Conservation (phyloP, 176 grass and related monocot species). For the Aegilops bicornis region DNA sequence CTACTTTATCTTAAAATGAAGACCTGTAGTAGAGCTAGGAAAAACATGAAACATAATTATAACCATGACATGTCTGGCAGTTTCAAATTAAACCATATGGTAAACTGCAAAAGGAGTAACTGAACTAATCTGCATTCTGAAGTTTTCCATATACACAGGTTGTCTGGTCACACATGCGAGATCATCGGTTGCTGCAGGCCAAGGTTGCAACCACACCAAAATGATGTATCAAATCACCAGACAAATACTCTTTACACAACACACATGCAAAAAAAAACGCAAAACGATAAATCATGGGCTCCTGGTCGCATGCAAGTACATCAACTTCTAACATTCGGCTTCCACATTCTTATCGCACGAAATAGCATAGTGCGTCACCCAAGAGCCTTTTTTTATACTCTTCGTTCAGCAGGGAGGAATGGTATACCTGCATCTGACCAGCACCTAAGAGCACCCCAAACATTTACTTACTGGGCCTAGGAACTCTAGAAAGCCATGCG, state of each 20-base stretch:
- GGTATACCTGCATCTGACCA: neutral
- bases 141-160: slow-evolving; percentile 30
- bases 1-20: neutral
- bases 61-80: neutral
- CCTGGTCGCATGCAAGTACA: neutral
- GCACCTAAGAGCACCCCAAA: slow-evolving; percentile 53
- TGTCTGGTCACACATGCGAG: slow-evolving; percentile 11
- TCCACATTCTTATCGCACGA: neutral
- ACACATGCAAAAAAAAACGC: neutral
- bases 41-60: neutral
- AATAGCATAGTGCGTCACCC: neutral
- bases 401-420: neutral
- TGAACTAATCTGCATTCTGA: neutral
- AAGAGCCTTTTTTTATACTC: neutral
- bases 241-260: slow-evolving; percentile 22
- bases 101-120: neutral
- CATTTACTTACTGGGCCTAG: slow-evolving; percentile 42
- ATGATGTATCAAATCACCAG: slow-evolving; percentile 15
- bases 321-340: neutral
- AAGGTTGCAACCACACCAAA: slow-evolving; percentile 23
- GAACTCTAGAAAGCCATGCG: slow-evolving; percentile 22
- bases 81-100: neutral
- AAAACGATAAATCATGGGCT: neutral
- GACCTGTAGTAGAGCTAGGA: neutral
- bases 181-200: neutral